These are phyloP conservation scores for Kurtzmaniella cleridarum DNA, from an alignment of 805 yeast species.

Conservation along the genomic window DNA sequence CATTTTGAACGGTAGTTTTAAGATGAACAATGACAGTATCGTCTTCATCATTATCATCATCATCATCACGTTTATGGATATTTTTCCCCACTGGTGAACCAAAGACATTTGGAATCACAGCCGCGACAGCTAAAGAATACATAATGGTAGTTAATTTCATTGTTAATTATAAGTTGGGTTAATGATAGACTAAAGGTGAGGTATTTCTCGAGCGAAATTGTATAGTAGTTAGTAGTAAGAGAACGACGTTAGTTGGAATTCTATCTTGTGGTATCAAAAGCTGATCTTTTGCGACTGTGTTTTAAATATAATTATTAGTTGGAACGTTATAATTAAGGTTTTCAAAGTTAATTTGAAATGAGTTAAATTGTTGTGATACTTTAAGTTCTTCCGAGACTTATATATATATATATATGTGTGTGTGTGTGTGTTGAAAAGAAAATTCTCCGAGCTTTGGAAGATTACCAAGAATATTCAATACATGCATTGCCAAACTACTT, in stretches of 20 bases:
- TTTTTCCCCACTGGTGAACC: conserved; percentile 16
- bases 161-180: conserved; percentile 17
- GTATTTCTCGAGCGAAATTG: too few species aligned
- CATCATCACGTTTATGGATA: conserved; percentile 10
- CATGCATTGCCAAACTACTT: too few species aligned
- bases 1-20: conserved; percentile 30
- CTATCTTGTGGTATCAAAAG: background rate
- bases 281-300: background rate
- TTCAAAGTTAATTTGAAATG: conserved; percentile 1
- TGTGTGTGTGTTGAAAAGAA: too few species aligned
- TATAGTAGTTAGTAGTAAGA: background rate
- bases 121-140: conserved; percentile 13
- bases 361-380: too few species aligned
- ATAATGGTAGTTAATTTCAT: conserved; percentile 25
- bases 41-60: conserved; percentile 15
- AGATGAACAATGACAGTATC: conserved; percentile 27
- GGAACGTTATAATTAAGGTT: background rate
- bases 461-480: too few species aligned
- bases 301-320: background rate
- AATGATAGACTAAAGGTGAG: background rate
- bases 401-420: too few species aligned
- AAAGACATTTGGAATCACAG: conserved; percentile 14
- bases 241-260: conserved; percentile 13
- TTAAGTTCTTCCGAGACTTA: too few species aligned
- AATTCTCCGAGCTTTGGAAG: too few species aligned